Base-by-base conservation (phyloP, 768 basidiomycete species). In the Termitomyces sp. region DNA sequence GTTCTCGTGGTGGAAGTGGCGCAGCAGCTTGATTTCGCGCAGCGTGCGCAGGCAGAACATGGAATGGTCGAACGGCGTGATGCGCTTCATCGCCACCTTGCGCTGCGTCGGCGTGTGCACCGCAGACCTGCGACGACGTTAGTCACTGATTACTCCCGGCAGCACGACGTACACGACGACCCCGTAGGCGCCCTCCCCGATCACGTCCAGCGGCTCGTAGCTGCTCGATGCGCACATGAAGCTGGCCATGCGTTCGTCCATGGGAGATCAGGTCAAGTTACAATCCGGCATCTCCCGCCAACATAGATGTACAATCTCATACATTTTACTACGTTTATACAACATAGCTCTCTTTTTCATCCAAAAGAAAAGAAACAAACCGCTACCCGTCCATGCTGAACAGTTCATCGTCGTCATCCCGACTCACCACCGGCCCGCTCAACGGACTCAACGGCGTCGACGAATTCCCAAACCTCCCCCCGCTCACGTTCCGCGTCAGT, bases 111-210 rank as follows among this genome's bases (percentile, higher is more conserved):
- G 82, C 53, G 80, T 71, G 69, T 96, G 92, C 8, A 91, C 73
- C 7, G 94, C 93, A 48, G 89, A 89, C 67, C 82, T 84, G 63
- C 64, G 65, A 55, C 12, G 13, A 28, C 57, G 54, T 39, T 36
- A 60, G 42, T 28, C 26, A 20, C 4, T 20, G 4, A 41, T 9
- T 41, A 18, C 3, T 41, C 10, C 5, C 4, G n/a, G 8, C 39
- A 41, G 69, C 71, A 62, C 52, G 77, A 77, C 88, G 88, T 46
- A 97, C 95, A 67, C 51, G 5, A 52, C 51, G 3, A 95, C 85
- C 39, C 94, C 95, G 73, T 96, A 96, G 15, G 93, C 94, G 42
- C 95, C 96, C 68, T 98, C 96, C 33, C 96, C 94, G 54, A 94
- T 91, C 59, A 92, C 85, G 71, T 92, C 90, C 49, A 90, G 73